These are phyloP conservation scores for Metschnikowia noctiluminum DNA, from an alignment of 805 yeast species.

Conservation along the genomic window DNA sequence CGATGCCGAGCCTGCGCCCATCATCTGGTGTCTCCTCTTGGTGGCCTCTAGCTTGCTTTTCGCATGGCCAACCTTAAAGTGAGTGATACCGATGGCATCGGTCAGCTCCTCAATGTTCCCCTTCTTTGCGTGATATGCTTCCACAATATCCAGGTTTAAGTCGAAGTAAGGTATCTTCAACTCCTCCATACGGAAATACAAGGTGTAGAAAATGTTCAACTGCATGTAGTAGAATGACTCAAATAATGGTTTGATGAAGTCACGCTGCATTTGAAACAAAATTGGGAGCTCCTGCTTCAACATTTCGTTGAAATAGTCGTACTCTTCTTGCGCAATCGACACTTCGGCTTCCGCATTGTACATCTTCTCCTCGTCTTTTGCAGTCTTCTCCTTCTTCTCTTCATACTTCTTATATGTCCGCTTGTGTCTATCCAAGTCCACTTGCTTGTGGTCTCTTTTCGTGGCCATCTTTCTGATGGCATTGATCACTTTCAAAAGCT, in stretches of 20 bases:
- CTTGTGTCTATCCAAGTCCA: conserved; percentile 86
- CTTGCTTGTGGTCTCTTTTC: conserved; percentile 91
- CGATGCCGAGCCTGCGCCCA: conserved; percentile 27
- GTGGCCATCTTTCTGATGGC: conserved; percentile 89
- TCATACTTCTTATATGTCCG: conserved; percentile 68
- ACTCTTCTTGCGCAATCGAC: conserved; percentile 91
- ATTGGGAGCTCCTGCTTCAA: conserved; percentile 86
- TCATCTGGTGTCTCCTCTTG: conserved; percentile 63
- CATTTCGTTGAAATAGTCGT: conserved; percentile 93
- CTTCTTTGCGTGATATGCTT: conserved; percentile 74
- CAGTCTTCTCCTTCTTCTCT: conserved; percentile 75
- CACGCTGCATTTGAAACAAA: conserved; percentile 83
- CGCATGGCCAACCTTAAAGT: conserved; percentile 86
- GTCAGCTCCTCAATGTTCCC: conserved; percentile 89
- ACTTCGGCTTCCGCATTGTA: conserved; percentile 87
- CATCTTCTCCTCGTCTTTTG: conserved; percentile 88
- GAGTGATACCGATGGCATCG: conserved; percentile 85
- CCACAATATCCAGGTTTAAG: conserved; percentile 75
- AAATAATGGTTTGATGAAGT: conserved; percentile 89
- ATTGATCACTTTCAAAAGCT: conserved; percentile 75
- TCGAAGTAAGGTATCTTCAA: conserved; percentile 97
- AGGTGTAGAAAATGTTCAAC: conserved; percentile 90
- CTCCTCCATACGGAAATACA: conserved; percentile 88
- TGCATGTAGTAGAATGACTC: conserved; percentile 97
- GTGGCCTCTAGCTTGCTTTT: conserved; percentile 81